Evolutionary conservation across 306 rosid genomes (phyloP).

Genomic region (Vigna radiata): DNA sequence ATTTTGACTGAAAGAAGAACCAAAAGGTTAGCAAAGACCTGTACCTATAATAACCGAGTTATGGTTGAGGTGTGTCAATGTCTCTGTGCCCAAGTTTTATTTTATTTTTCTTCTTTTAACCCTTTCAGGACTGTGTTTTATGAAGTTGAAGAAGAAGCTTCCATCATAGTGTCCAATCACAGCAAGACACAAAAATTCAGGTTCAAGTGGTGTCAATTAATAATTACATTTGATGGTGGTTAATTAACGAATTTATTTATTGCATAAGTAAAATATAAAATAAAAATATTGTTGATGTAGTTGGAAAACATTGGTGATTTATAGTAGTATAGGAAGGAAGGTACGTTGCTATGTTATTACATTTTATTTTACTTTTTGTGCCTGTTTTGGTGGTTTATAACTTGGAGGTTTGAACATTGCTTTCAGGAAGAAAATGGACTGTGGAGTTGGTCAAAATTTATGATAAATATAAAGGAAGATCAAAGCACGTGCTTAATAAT

Average conservation of each 20-base stretch:
- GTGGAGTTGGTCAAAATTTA: slow-evolving; percentile 32
- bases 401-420: slow-evolving; percentile 37
- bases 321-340: too few species aligned
- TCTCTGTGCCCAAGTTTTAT: neutral
- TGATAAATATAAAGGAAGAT: neutral
- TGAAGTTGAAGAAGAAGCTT: slow-evolving; percentile 47
- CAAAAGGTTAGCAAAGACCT: neutral
- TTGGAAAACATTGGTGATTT: slow-evolving; percentile 26
- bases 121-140: slow-evolving; percentile 16
- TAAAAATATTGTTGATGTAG: slow-evolving; percentile 13
- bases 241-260: neutral
- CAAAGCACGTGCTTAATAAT: slow-evolving; percentile 20
- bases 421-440: slow-evolving; percentile 32
- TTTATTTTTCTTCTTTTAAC: neutral
- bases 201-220: neutral
- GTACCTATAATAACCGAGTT: neutral
- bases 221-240: neutral
- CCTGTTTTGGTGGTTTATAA: slow-evolving; percentile 25
- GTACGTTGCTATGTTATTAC: neutral
- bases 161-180: slow-evolving; percentile 33
- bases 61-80: neutral
- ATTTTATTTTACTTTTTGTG: neutral
- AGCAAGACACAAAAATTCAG: slow-evolving; percentile 13
- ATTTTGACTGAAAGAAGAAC: slow-evolving; percentile 18
- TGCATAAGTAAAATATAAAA: slow-evolving; percentile 22